Percentiles rank a stretch among this genome's conserved stretches.
Conservation (phyloP, 2,329 filamentous ascomycete species). For the Ophiostoma ips region DNA sequence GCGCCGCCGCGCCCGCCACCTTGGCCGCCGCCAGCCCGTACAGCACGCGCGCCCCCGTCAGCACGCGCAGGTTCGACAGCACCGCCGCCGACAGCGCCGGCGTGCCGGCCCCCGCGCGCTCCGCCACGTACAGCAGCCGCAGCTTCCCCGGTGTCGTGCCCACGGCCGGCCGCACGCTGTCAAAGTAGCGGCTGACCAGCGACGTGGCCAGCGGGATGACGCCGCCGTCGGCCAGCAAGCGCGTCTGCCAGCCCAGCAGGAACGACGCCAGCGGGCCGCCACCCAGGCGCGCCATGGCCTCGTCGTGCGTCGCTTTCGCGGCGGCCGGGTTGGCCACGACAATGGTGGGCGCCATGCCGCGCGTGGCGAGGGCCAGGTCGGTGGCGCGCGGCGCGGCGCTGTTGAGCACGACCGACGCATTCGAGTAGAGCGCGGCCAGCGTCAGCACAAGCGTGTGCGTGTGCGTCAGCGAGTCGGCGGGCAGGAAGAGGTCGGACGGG, state of each 20-base stretch:
- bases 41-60: constrained; percentile 64
- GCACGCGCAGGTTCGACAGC: constrained; percentile 69
- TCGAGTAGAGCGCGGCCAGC: constrained; percentile 69
- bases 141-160: constrained; percentile 57
- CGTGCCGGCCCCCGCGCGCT: constrained; percentile 49
- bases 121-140: constrained; percentile 67
- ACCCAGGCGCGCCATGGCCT: constrained; percentile 40
- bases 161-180: constrained; percentile 42
- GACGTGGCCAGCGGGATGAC: constrained; percentile 55
- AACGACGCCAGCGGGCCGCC: constrained; percentile 42
- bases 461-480: constrained; percentile 66
- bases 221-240: constrained; percentile 54
- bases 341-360: constrained; percentile 66
- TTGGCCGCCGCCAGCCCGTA: constrained; percentile 72
- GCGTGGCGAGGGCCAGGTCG: constrained; percentile 59
- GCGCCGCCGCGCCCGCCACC: constrained; percentile 80
- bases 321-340: constrained; percentile 65
- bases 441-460: constrained; percentile 70
- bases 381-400: constrained; percentile 65
- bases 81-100: constrained; percentile 53
- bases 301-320: constrained; percentile 51
- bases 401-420: constrained; percentile 75
- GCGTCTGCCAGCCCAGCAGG: constrained; percentile 58
- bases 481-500: constrained; percentile 67
- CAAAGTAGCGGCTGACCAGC: constrained; percentile 47